A percentile compares a stretch with the other conserved stretches of the same genome.
Conservation (phyloP, 2,329 filamentous ascomycete genomes). For the Botrytis galanthina region DNA sequence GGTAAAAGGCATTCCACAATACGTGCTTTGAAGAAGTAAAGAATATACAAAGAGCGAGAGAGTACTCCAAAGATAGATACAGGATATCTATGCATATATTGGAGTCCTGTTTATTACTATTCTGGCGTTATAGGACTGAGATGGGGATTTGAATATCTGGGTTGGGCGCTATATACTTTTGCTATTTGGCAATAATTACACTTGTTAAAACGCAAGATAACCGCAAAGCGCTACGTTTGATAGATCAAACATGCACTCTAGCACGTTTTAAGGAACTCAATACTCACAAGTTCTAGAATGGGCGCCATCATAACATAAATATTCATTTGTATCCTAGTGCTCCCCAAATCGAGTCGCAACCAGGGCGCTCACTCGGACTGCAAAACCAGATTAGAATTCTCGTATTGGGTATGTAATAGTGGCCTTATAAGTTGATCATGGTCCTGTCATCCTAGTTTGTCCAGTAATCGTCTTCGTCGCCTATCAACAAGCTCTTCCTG, state of each 20-base stretch:
- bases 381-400: neutral
- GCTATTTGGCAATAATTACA: neutral
- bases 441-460: constrained; percentile 54
- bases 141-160: neutral
- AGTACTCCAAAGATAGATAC: neutral
- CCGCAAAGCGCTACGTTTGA: neutral
- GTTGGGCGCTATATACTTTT: neutral
- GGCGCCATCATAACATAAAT: neutral
- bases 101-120: neutral
- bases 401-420: neutral
- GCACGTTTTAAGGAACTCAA: neutral
- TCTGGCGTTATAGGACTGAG: neutral
- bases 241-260: neutral
- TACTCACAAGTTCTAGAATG: neutral
- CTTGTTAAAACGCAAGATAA: neutral
- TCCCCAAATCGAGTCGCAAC: neutral
- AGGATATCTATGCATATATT: neutral
- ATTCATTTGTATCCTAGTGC: neutral
- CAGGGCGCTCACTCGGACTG: neutral
- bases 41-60: neutral
- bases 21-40: neutral
- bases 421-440: neutral
- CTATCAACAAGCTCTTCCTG: constrained; percentile 89
- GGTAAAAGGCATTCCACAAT: constrained; percentile 4
- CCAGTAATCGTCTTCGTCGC: constrained; percentile 76